A percentile compares a stretch with the other conserved stretches of the same genome.
Evolutionary conservation across 2,329 filamentous ascomycete species (phyloP).

Genomic region (Venturia carpophila): DNA sequence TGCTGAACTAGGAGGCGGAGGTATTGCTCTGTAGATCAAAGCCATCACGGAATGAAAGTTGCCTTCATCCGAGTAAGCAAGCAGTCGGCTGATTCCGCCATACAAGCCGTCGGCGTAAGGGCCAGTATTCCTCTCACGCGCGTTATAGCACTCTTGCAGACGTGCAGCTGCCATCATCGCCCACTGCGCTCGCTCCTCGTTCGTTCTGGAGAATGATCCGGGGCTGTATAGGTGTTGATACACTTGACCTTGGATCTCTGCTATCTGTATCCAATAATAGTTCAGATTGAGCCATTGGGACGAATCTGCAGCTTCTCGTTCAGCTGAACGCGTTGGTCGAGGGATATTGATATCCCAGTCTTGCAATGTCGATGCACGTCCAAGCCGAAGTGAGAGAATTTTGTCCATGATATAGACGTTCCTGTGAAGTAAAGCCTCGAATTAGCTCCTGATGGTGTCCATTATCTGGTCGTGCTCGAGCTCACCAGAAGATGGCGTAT

Average conservation of each 20-base stretch:
- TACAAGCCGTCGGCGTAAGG: not conserved
- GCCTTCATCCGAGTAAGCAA: slow-evolving; percentile 14
- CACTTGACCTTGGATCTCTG: slow-evolving; percentile 29
- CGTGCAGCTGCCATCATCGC: slow-evolving; percentile 1
- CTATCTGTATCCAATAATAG: slow-evolving; percentile 16
- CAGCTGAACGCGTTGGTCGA: not conserved
- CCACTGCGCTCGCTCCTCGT: slow-evolving; percentile 12
- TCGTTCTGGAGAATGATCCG: not conserved
- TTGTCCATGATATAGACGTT: slow-evolving; percentile 33
- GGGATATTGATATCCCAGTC: slow-evolving; percentile 31
- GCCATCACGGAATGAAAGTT: slow-evolving; percentile 6
- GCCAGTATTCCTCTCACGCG: not conserved
- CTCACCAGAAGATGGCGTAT: slow-evolving; percentile 23
- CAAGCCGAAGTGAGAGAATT: slow-evolving; percentile 31
- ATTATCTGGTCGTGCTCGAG: slow-evolving; percentile 23
- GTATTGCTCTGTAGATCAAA: slow-evolving; percentile 10
- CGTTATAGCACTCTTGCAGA: not conserved
- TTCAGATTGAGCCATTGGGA: not conserved
- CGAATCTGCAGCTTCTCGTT: slow-evolving; percentile 18
- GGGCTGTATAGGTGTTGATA: slow-evolving; percentile 31
- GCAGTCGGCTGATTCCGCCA: not conserved
- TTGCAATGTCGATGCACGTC: slow-evolving; percentile 31
- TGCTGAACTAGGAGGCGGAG: not conserved
- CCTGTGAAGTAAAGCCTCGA: slow-evolving; percentile 25
- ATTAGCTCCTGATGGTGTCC: slow-evolving; percentile 25